Conservation (phyloP, 2,329 filamentous ascomycete genomes). For the Alternaria sp. region DNA sequence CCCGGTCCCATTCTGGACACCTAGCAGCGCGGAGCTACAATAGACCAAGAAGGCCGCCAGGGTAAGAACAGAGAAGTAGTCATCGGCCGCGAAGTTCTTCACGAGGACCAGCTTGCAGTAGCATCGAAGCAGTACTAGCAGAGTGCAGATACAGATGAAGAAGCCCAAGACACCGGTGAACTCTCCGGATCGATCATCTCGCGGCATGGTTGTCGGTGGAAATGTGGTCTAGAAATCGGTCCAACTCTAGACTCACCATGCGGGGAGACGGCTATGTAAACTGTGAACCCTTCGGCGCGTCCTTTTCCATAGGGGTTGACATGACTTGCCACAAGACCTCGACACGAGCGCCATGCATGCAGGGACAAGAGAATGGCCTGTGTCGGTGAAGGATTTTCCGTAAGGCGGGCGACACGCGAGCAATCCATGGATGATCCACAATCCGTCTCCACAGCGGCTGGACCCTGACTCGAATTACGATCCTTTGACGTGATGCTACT, state of each 20-base stretch:
- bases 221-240: not conserved
- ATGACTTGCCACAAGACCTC: not conserved
- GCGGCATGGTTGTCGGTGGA: constrained; percentile 9
- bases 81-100: constrained; percentile 23
- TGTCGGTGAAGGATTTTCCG: not conserved
- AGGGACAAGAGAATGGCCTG: not conserved
- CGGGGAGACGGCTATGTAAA: not conserved
- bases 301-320: constrained; percentile 1
- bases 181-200: constrained; percentile 21
- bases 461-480: not conserved
- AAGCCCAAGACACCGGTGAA: constrained; percentile 23
- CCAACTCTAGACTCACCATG: not conserved
- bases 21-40: constrained; percentile 16
- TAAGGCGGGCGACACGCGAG: not conserved
- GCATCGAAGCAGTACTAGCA: constrained; percentile 20
- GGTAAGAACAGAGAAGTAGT: constrained; percentile 23
- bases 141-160: constrained; percentile 19
- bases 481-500: not conserved
- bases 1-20: constrained; percentile 19
- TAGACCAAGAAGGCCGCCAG: constrained; percentile 22
- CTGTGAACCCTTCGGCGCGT: not conserved
- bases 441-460: not conserved
- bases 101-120: constrained; percentile 25
- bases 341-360: not conserved
- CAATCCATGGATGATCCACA: not conserved